Conservation (phyloP, 2,329 filamentous ascomycete species). For the Fusarium agapanthi region DNA sequence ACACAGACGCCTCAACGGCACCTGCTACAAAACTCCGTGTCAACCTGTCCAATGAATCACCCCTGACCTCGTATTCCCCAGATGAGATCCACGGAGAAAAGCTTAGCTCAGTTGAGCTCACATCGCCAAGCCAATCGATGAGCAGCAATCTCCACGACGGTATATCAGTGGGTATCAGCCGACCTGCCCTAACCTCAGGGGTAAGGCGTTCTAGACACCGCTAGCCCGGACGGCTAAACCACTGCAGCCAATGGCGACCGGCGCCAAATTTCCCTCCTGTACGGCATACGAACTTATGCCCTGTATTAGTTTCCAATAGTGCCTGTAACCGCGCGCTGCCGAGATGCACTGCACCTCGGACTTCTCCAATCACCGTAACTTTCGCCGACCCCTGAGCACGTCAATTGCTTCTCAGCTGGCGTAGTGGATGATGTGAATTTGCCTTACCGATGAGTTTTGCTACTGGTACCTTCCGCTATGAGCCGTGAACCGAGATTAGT, state of each 20-base stretch:
- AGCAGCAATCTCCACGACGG: background rate
- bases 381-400: background rate
- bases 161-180: background rate
- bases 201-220: background rate
- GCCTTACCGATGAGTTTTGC: background rate
- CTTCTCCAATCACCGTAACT: background rate
- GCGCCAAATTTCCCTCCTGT: background rate
- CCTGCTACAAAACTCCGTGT: background rate
- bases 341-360: background rate
- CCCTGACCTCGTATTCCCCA: background rate
- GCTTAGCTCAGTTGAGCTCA: background rate
- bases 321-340: background rate
- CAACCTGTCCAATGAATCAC: background rate
- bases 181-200: background rate
- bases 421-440: background rate
- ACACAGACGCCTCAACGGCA: background rate
- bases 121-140: conserved; percentile 10
- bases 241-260: background rate
- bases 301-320: background rate
- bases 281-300: background rate
- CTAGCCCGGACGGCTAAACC: background rate
- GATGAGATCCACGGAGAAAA: background rate
- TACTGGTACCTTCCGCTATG: background rate
- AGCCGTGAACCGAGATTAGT: conserved; percentile 3
- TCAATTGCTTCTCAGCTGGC: background rate